Percentiles rank a stretch among this genome's conserved stretches.
Evolutionary conservation across 2,329 filamentous ascomycete species (phyloP).

Genomic region (Aspergillus versicolor): DNA sequence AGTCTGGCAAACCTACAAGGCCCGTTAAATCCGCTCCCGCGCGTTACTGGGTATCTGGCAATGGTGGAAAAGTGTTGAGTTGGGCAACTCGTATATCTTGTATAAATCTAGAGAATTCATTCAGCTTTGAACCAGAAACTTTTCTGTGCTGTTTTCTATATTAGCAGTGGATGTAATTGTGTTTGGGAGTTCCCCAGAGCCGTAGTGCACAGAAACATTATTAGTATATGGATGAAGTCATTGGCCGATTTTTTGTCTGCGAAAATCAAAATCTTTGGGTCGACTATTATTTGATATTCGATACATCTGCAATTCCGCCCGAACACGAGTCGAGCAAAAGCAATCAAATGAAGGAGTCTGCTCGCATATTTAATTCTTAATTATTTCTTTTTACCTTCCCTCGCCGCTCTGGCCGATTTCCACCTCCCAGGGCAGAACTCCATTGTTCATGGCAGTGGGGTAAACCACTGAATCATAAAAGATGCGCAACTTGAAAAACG

Average conservation of each 20-base stretch:
- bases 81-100: constrained; percentile 34
- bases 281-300: constrained; percentile 25
- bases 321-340: constrained; percentile 12
- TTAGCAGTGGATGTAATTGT: constrained; percentile 11
- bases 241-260: constrained; percentile 35
- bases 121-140: constrained; percentile 21
- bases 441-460: constrained; percentile 37
- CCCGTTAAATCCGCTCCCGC: constrained; percentile 38
- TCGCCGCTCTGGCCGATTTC: background rate
- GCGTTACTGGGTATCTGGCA: constrained; percentile 19
- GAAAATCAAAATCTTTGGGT: constrained; percentile 42
- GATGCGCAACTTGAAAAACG: constrained; percentile 88
- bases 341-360: background rate
- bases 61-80: constrained; percentile 22
- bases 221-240: constrained; percentile 45
- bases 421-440: constrained; percentile 7
- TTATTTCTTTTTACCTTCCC: constrained; percentile 5
- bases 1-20: constrained; percentile 71
- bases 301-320: constrained; percentile 6
- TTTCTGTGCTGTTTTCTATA: background rate
- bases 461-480: constrained; percentile 32
- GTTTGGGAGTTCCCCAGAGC: constrained; percentile 15
- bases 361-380: background rate
- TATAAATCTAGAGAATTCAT: constrained; percentile 42
- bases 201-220: constrained; percentile 22